A percentile compares a stretch with the other conserved stretches of the same genome.
Conservation (phyloP, 1,284 basidiomycete genomes). For the Peniophora sp. region DNA sequence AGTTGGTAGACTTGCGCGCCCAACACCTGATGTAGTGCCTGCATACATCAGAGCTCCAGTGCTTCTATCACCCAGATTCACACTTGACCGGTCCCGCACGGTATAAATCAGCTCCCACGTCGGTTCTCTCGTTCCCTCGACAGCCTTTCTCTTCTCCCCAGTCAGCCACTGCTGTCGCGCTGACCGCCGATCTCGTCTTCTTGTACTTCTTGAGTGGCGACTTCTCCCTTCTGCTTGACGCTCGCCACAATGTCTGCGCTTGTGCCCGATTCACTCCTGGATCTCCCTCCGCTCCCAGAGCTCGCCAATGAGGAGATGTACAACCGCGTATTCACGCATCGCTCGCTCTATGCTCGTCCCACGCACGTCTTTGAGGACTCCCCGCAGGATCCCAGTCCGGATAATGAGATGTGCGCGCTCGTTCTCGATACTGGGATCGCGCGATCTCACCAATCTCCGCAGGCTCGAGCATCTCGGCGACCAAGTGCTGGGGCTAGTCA, state of each 20-base stretch:
- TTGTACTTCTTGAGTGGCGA: no score
- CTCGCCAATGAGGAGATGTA: conserved; percentile 36
- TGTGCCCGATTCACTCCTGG: conserved; percentile 19
- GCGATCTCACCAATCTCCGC: background rate
- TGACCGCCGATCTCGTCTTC: background rate
- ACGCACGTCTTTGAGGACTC: conserved; percentile 68
- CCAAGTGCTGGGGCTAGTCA: conserved; percentile 55
- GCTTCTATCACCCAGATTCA: background rate
- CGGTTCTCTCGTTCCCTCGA: background rate
- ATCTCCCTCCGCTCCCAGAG: conserved; percentile 40
- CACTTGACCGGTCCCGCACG: background rate
- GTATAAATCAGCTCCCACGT: background rate
- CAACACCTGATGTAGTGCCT: no score
- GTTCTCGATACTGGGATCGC: background rate
- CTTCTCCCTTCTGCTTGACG: no score
- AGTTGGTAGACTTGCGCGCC: no score
- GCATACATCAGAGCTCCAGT: no score
- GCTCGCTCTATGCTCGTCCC: conserved; percentile 57
- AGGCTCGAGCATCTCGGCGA: conserved; percentile 73
- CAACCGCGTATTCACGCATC: conserved; percentile 62
- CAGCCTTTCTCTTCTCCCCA: background rate
- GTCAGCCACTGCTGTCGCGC: background rate
- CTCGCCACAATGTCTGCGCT: background rate
- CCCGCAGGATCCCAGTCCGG: conserved; percentile 59
- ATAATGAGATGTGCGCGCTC: conserved; percentile 69